Evolutionary conservation across 306 rosid genomes (phyloP).

Genomic region (Elaeagnus macrophylla): DNA sequence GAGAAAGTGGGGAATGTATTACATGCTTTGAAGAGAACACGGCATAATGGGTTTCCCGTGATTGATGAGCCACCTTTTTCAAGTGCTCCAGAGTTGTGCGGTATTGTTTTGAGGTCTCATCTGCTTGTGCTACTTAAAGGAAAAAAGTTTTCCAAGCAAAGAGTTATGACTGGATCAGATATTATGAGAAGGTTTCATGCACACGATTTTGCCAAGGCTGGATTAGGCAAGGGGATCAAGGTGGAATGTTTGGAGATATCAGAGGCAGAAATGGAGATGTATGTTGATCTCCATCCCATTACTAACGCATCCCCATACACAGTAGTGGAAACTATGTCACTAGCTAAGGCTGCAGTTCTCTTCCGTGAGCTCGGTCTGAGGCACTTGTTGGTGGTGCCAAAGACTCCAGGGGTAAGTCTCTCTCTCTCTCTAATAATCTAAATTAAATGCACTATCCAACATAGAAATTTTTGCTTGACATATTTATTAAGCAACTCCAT

Average conservation of each 20-base stretch:
- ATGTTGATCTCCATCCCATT: conserved; percentile 62
- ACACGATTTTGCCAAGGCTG: conserved; percentile 70
- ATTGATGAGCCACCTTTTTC: conserved; percentile 79
- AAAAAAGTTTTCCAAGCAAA: conserved; percentile 44
- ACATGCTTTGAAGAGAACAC: conserved; percentile 29
- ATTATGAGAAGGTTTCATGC: conserved; percentile 33
- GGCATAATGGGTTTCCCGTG: conserved; percentile 84
- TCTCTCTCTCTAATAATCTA: conserved; percentile 1
- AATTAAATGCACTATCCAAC: not conserved
- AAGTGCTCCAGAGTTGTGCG: conserved; percentile 58
- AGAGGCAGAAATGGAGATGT: conserved; percentile 65
- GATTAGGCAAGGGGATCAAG: conserved; percentile 69
- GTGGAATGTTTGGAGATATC: conserved; percentile 55
- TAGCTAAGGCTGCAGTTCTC: conserved; percentile 61
- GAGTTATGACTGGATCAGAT: conserved; percentile 18
- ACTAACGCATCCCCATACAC: conserved; percentile 57
- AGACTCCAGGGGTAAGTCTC: conserved; percentile 51
- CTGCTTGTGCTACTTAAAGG: conserved; percentile 63
- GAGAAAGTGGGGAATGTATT: conserved; percentile 60
- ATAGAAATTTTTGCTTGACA: not conserved
- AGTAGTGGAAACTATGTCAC: conserved; percentile 61
- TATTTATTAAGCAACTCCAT: not conserved
- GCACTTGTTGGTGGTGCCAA: conserved; percentile 63
- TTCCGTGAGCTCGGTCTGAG: conserved; percentile 65
- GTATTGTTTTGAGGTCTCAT: conserved; percentile 76